Base-by-base conservation (phyloP, 106 monocot genomes). In the Posidonia australis region DNA sequence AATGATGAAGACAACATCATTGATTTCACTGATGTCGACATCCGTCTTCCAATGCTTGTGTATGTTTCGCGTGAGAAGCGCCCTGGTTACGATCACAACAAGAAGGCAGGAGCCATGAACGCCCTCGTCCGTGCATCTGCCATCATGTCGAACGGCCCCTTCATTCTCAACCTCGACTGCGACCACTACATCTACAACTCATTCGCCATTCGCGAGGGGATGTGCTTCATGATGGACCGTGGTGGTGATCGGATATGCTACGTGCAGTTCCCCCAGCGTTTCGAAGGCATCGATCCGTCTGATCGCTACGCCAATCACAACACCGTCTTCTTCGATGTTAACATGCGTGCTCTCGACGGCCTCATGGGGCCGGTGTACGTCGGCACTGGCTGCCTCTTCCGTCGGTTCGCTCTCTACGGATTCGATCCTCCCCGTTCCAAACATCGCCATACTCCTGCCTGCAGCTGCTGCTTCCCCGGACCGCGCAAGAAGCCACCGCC, bases 181-280 rank as follows among this genome's bases (percentile, higher is more conserved):
- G 94, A 96, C 54, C 94, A 96, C 74, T 96, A 96, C 65, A 68
- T 96, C 21, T 96, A 90, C 79, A 93, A 93, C 70, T 88, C 93
- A 1, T 73, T 78, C 51, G 93, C 93, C 18, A 57, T 93, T 61
- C 82, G 80, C 5, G 92, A 93, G 64, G 92, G 92, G 32, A 93
- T 93, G 76, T 93, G 92, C 69, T 91, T 91, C 78, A 91, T 86
- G 90, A 80, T 91, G 83, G 90, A 91, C 67, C 78, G 90, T 17
- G 86, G 83, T 25, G 90, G 90, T 1, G 90, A 91, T 27, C 72
- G 83, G 16, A 23, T 91, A 23, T 86, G 86, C 74, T 91, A 86
- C 24, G 83, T 90, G 11, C 90, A 90, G 78, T 90, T 90, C 70
- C 90, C 90, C 1, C 90, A 90, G 60, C 56, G 90, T 28, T 91